phyloP scores from a whole-genome alignment of 495 filamentous ascomycete genomes.

The Trichoderma gamsii region DNA sequence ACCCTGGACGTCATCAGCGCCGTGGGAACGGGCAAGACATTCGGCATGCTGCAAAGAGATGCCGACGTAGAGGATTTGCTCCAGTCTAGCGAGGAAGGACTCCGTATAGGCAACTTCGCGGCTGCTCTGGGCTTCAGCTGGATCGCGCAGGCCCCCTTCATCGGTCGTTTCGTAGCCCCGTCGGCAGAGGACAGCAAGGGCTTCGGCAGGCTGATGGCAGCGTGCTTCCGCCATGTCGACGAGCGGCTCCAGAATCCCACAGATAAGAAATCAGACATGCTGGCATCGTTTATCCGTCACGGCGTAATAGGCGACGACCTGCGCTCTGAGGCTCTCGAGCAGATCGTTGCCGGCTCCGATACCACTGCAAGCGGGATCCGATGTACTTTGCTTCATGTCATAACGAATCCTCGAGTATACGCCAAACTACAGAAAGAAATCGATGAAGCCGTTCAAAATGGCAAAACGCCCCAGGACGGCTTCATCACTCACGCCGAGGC shows the following conservation, averaged over 20 bases:
- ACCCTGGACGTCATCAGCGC: slow-evolving; percentile 38
- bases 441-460: slow-evolving; percentile 29
- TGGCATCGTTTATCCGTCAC: slow-evolving; percentile 34
- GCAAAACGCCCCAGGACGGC: slow-evolving; percentile 17
- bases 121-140: slow-evolving; percentile 17
- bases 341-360: slow-evolving; percentile 52
- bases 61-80: slow-evolving; percentile 28
- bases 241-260: slow-evolving; percentile 25
- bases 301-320: slow-evolving; percentile 27
- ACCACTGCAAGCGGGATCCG: slow-evolving; percentile 54
- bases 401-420: slow-evolving; percentile 39
- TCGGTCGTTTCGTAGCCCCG: slow-evolving; percentile 19
- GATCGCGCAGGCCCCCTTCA: slow-evolving; percentile 19
- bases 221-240: slow-evolving; percentile 29
- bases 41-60: slow-evolving; percentile 33
- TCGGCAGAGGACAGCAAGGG: slow-evolving; percentile 21
- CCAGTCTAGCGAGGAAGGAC: slow-evolving; percentile 22
- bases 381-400: slow-evolving; percentile 45
- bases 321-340: slow-evolving; percentile 29
- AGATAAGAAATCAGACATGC: slow-evolving; percentile 28
- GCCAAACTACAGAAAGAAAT: slow-evolving; percentile 51
- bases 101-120: slow-evolving; percentile 16
- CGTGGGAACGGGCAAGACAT: slow-evolving; percentile 31
- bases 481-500: slow-evolving; percentile 31
- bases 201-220: slow-evolving; percentile 23